Evolutionary conservation across 176 grass and related monocot species (phyloP), one percentile per base, ranked within the genome.

Genomic region (Pontederia crassipes): DNA sequence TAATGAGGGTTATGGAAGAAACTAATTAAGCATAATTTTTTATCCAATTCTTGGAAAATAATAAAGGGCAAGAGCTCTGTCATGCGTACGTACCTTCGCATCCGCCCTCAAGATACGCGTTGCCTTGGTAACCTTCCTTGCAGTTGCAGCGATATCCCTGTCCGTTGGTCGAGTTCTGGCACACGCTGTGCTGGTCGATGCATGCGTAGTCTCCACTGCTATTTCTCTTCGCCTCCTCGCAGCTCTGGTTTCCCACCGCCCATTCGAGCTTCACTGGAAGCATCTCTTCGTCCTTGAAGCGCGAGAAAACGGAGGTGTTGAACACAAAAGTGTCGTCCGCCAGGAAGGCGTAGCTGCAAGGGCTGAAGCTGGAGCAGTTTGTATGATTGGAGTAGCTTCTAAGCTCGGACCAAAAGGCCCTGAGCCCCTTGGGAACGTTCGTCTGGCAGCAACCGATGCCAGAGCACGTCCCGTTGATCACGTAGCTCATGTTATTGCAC

Each of bases 81-180:
- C n/a, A n/a, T n/a, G n/a, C n/a, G n/a, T n/a, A n/a, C n/a, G n/a
- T n/a, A 53, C 64, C 49, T 53, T 66, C 12, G 64, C 64, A 66
- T 35, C 64, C 64, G 11, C 29, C 0, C 3, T 3, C 7, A 8
- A 66, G 49, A 32, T 66, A 66, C 7, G 64, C 20, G 45, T 66
- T 66, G 48, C 64, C 49, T 35, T 26, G 0, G 20, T 66, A 53
- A 1, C 64, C 64, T 0, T 8, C 29, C 2, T 20, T 14, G 12
- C 62, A 80, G 4, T 63, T 80, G 20, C 70, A 80, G 8, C 74
- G 18, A 51, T 80, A 80, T 10, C 71, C 71, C 9, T 17, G 48
- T 8, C 70, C 78, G 56, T 69, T 74, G 26, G 0, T 2, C 0
- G 63, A 57, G 46, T 80, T 2, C 0, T 49, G 0, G 3, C 78